These are phyloP conservation scores for Aphanomyces euteiches DNA, from an alignment of 352 stramenopile species.

Conservation along the genomic window DNA sequence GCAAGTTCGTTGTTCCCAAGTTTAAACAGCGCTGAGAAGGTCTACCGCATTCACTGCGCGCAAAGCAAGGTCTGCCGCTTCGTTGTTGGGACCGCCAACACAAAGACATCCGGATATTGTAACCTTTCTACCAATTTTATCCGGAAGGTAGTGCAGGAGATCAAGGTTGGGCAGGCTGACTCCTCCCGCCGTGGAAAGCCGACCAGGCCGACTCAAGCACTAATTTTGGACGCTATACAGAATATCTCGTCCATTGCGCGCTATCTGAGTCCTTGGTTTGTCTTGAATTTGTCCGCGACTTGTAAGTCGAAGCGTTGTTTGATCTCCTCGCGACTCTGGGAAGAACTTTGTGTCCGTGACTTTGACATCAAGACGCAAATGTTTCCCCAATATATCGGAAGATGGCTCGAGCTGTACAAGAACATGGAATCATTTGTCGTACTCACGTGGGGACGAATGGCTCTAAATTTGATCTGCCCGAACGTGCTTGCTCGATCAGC, in stretches of 20 bases:
- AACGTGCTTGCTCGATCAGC: not conserved
- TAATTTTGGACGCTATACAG: too few relatives aligned
- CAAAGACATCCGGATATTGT: too few relatives aligned
- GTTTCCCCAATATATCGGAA: not conserved
- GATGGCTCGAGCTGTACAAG: constrained; percentile 9
- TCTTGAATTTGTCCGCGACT: constrained; percentile 2
- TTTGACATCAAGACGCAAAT: constrained; percentile 15
- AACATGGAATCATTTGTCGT: constrained; percentile 17
- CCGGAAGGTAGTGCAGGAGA: too few relatives aligned
- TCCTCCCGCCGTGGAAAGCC: too few relatives aligned
- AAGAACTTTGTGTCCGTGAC: constrained; percentile 18
- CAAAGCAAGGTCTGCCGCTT: too few relatives aligned
- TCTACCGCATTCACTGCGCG: too few relatives aligned
- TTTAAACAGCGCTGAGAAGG: too few relatives aligned
- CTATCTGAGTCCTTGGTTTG: not conserved
- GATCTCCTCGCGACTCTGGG: constrained; percentile 11
- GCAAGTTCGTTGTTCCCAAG: too few relatives aligned
- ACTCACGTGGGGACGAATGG: constrained; percentile 4
- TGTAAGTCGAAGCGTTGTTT: not conserved
- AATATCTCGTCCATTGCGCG: not conserved
- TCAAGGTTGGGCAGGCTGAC: too few relatives aligned
- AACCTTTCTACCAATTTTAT: too few relatives aligned
- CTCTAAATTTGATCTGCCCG: not conserved
- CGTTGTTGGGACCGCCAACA: too few relatives aligned
- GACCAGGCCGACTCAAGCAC: too few relatives aligned